Base-by-base conservation (phyloP, 495 filamentous ascomycete genomes). In the Daldinia caldariorum region DNA sequence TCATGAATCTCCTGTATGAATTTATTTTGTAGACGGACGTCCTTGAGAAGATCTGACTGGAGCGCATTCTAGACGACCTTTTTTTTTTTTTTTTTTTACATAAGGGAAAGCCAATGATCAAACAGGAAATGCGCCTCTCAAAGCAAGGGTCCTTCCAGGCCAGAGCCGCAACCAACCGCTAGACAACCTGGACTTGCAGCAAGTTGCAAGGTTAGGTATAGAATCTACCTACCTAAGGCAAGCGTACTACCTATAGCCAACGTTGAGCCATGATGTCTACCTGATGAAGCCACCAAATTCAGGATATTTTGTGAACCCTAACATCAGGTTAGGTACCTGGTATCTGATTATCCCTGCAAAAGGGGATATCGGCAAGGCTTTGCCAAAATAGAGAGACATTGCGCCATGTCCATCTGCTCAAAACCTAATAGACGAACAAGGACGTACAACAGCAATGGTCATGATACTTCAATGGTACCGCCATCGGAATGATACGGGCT, bases 81-180 rank as follows among this genome's bases (percentile, higher is more conserved):
- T n/a, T n/a, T n/a, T n/a, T n/a, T n/a, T n/a, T n/a, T n/a, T n/a
- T n/a, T n/a, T n/a, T n/a, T n/a, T n/a, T n/a, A n/a, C n/a, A 26
- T 26, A 26, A 26, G 26, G 26, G 10, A 34, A 38, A 57, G 18
- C 41, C 65, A 61, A 62, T 58, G 10, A 34, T 20, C 50, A 68
- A 62, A 68, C 41, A 37, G 54, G 41, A 26, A 51, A 20, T 8
- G n/a, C 5, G 31, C 54, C 26, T 45, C 45, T 31, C 41, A 55
- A 47, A 47, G 61, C 63, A 67, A 59, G 69, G 64, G 43, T 64
- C 29, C 55, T 60, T 55, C 31, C 45, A 35, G 50, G n/a, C 41
- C 41, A 55, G 70, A 72, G 61, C 64, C 65, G 70, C 70, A 68
- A 61, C 20, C 61, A 72, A 55, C 70, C 64, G 70, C 51, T 60